Base-by-base conservation (phyloP, 1,139 yeast genomes). In the Pichia sp. region DNA sequence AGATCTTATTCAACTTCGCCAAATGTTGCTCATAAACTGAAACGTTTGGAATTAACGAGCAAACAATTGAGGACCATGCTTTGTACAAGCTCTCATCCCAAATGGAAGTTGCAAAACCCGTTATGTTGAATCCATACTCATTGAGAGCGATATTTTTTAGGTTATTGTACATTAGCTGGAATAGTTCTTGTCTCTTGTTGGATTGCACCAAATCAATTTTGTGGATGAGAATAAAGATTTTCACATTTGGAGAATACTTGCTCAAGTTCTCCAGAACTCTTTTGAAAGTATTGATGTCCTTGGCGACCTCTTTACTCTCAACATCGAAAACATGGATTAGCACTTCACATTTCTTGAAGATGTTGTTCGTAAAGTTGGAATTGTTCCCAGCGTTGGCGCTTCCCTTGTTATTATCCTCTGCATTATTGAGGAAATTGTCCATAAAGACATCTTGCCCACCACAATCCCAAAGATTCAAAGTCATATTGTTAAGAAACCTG, bases 371-470 rank as follows among this genome's bases (percentile, higher is more conserved):
- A 6, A 25, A 25, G 3, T 18, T 18, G 7, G 27, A 14, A 25
- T 25, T 14, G 73, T 55, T 88, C 5, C 30, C 30, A 3, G 40
- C 15, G 15, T 25, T 30, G 3, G 33, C 21, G 10, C 32, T n/a
- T n/a, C 26, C 25, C 21, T 25, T 40, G 10, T 23, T 35, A 6
- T 84, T 78, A 25, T 47, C 49, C 21, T 45, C 45, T 25, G 48
- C 46, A 21, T 49, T 51, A 40, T 52, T 59, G 10, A 60, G 40
- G 56, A 91, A 91, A 60, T 87, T 88, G 55, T 88, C 96, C 85
- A 93, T 88, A 52, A 88, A 93, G 3, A 84, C 88, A 58, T 91
- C 97, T 59, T 91, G 99, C 3, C 94, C 95, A 48, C 98, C 99
- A 62, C 98, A 91, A 58, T 91, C 99, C 98, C 98, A 88, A 23